These are phyloP conservation scores for Saturnispora halmiae DNA, from an alignment of 805 yeast species.

Conservation along the genomic window DNA sequence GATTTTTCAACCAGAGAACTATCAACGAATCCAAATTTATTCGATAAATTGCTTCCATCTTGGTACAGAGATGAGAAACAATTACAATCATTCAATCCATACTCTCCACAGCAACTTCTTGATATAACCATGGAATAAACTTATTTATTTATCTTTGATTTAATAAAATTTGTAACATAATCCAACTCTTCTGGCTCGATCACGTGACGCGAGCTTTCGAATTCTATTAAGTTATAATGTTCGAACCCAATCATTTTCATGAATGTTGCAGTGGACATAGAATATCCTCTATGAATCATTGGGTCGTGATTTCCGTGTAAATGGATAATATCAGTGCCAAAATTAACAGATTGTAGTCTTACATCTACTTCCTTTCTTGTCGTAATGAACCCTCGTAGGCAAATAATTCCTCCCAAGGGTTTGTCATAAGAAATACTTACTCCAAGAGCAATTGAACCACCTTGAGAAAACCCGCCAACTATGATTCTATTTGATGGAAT, in stretches of 20 bases:
- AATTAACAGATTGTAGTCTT: conserved; percentile 33
- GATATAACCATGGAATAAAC: conserved; percentile 20
- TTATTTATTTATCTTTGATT: background rate
- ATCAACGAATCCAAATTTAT: conserved; percentile 35
- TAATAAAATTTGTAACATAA: conserved; percentile 42
- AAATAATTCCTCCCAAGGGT: conserved; percentile 70
- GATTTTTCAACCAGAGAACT: conserved; percentile 46
- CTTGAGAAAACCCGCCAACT: conserved; percentile 96
- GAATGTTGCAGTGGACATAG: conserved; percentile 34
- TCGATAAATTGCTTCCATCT: conserved; percentile 35
- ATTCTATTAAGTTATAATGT: conserved; percentile 42
- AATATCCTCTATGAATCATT: conserved; percentile 39
- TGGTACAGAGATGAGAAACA: conserved; percentile 26
- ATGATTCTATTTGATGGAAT: conserved; percentile 58
- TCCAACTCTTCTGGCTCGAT: conserved; percentile 56
- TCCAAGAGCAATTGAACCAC: conserved; percentile 73
- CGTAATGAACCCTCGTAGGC: conserved; percentile 67
- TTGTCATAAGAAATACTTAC: conserved; percentile 41
- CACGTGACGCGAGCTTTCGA: conserved; percentile 59
- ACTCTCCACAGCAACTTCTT: conserved; percentile 29
- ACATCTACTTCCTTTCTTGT: conserved; percentile 24
- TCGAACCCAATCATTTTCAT: conserved; percentile 38
- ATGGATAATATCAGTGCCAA: conserved; percentile 67
- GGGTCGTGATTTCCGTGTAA: conserved; percentile 83
- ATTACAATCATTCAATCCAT: conserved; percentile 34